Percentiles rank a stretch among this genome's conserved stretches.
Conservation (phyloP, 2,329 filamentous ascomycete genomes). For the Biscogniauxia marginata region DNA sequence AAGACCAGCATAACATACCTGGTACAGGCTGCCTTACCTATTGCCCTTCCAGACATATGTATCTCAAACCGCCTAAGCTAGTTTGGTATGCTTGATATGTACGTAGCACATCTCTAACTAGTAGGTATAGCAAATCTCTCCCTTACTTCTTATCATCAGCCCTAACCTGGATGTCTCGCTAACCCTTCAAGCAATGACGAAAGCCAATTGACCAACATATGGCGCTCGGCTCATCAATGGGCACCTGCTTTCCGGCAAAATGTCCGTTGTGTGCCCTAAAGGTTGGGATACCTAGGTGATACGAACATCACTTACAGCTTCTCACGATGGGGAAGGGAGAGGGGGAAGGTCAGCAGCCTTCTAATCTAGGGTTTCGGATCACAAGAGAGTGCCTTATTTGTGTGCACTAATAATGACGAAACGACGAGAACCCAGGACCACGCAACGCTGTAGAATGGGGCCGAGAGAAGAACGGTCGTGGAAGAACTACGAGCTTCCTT, state of each 20-base stretch:
- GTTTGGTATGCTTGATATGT: background rate
- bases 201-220: background rate
- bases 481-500: background rate
- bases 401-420: background rate
- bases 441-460: background rate
- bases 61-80: background rate
- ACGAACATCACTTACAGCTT: background rate
- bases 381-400: background rate
- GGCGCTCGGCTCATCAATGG: background rate
- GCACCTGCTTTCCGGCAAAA: background rate
- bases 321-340: background rate
- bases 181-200: background rate
- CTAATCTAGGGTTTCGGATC: background rate
- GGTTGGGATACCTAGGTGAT: background rate
- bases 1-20: background rate
- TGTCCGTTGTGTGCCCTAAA: background rate
- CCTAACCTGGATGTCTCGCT: background rate
- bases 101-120: background rate
- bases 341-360: background rate
- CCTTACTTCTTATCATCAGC: slow-evolving; percentile 7
- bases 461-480: background rate
- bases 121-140: background rate
- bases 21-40: background rate
- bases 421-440: background rate
- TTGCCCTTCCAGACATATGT: background rate